phyloP scores from a whole-genome alignment of 306 rosid species.

The Crataegus laevigata region DNA sequence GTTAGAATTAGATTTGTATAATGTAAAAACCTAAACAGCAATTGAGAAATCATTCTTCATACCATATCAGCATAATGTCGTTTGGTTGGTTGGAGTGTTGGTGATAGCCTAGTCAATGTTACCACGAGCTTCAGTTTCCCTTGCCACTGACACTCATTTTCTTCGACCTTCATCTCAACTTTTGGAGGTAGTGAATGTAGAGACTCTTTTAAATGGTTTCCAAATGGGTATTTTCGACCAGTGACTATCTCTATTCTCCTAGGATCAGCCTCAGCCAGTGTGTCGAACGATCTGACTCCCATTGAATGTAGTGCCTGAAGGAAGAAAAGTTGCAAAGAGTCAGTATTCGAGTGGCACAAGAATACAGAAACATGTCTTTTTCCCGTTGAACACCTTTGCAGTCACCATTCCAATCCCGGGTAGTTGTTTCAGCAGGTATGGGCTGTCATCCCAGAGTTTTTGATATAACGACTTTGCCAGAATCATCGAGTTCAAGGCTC shows the following conservation, averaged over 20 bases:
- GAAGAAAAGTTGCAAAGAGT: slow-evolving; percentile 10
- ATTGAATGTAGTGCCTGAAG: slow-evolving; percentile 74
- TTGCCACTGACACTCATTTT: slow-evolving; percentile 42
- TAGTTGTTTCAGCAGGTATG: slow-evolving; percentile 81
- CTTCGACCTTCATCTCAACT: slow-evolving; percentile 58
- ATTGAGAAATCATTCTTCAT: too few species aligned
- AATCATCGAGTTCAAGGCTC: slow-evolving; percentile 65
- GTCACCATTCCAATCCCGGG: slow-evolving; percentile 99
- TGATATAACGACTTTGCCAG: slow-evolving; percentile 80
- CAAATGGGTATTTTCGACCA: slow-evolving; percentile 90
- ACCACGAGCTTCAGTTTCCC: slow-evolving; percentile 63
- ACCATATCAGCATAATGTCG: slow-evolving; percentile 90
- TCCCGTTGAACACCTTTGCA: slow-evolving; percentile 57
- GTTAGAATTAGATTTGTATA: not conserved
- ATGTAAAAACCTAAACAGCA: not conserved
- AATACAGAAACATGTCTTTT: not conserved
- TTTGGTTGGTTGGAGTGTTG: slow-evolving; percentile 48
- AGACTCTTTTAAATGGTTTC: slow-evolving; percentile 92
- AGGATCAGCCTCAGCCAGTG: slow-evolving; percentile 86
- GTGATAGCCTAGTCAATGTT: slow-evolving; percentile 67
- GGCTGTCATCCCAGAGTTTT: slow-evolving; percentile 96
- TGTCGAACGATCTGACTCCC: slow-evolving; percentile 71
- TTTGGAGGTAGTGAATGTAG: slow-evolving; percentile 79
- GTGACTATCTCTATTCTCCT: slow-evolving; percentile 93
- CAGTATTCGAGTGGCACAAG: not conserved